Percentiles rank a stretch among this genome's conserved stretches.
Evolutionary conservation across 192 early-diverging fungal genomes (phyloP).

Genomic region (Backusella mclennaniae): DNA sequence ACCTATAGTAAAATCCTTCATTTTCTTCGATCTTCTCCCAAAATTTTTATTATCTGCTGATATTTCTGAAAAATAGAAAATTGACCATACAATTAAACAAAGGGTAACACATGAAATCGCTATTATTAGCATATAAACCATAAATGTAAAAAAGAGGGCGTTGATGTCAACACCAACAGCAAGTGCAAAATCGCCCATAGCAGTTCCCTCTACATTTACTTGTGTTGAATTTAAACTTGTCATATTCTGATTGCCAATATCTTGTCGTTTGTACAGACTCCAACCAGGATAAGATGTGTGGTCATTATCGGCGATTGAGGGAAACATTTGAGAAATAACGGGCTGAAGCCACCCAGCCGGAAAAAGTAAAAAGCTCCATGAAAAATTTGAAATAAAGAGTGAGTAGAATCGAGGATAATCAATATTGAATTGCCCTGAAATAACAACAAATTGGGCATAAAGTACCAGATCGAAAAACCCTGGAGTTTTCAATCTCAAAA

Average conservation of each 20-base stretch:
- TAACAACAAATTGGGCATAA: conserved; percentile 50
- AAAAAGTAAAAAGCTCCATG: conserved; percentile 39
- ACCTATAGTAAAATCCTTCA: conserved; percentile 19
- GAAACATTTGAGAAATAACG: neutral
- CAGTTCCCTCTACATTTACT: conserved; percentile 19
- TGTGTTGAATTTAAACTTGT: neutral
- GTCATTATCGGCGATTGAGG: neutral
- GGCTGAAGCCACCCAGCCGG: neutral
- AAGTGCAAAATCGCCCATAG: conserved; percentile 31
- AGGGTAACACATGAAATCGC: conserved; percentile 8
- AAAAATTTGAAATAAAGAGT: conserved; percentile 46
- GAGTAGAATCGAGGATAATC: conserved; percentile 48
- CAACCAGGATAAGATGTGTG: neutral
- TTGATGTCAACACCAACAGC: conserved; percentile 26
- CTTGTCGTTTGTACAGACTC: conserved; percentile 5
- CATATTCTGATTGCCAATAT: neutral
- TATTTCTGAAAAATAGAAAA: neutral
- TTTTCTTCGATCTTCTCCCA: neutral
- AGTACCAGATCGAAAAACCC: conserved; percentile 52
- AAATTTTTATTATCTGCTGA: neutral
- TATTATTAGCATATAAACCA: conserved; percentile 25
- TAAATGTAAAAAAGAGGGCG: conserved; percentile 19
- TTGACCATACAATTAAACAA: conserved; percentile 11
- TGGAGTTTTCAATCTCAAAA: conserved; percentile 44
- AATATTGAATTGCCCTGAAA: conserved; percentile 43